A percentile compares a stretch with the other conserved stretches of the same genome.
phyloP scores from a whole-genome alignment of 371 early-diverging fungal genomes.

The Apophysomyces elegans region DNA sequence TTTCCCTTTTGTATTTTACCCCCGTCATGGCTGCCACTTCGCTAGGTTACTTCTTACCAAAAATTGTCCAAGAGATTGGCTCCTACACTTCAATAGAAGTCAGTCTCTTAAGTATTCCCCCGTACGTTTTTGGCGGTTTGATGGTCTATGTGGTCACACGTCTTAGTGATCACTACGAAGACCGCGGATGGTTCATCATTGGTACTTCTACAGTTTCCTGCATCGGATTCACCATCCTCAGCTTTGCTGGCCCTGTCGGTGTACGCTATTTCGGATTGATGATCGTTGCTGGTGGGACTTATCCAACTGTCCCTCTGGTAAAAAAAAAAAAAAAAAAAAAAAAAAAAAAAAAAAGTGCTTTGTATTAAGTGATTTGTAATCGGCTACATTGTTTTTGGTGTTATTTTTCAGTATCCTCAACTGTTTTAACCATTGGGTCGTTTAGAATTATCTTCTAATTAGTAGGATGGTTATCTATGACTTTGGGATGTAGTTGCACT shows the following conservation, averaged over 20 bases:
- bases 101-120: slow-evolving; percentile 54
- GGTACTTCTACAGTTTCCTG: slow-evolving; percentile 39
- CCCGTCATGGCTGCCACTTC: slow-evolving; percentile 61
- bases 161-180: slow-evolving; percentile 37
- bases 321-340: not conserved
- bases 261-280: slow-evolving; percentile 52
- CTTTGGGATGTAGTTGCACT: too few species aligned
- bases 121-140: slow-evolving; percentile 49
- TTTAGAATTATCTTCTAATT: too few species aligned
- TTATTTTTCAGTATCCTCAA: too few species aligned
- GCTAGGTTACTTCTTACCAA: slow-evolving; percentile 51
- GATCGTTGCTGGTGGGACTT: slow-evolving; percentile 52
- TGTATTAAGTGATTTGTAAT: too few species aligned
- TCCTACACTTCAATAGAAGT: slow-evolving; percentile 49
- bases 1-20: slow-evolving; percentile 48
- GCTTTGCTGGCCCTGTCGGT: slow-evolving; percentile 41
- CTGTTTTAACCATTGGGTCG: too few species aligned
- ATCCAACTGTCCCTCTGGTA: slow-evolving; percentile 56
- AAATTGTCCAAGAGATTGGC: slow-evolving; percentile 51
- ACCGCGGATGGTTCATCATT: slow-evolving; percentile 52
- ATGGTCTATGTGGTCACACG: slow-evolving; percentile 45
- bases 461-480: too few species aligned
- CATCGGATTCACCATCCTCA: slow-evolving; percentile 45
- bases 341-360: too few species aligned
- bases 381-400: too few species aligned